Base-by-base conservation (phyloP, 495 filamentous ascomycete genomes). In the Penicillium fimorum region DNA sequence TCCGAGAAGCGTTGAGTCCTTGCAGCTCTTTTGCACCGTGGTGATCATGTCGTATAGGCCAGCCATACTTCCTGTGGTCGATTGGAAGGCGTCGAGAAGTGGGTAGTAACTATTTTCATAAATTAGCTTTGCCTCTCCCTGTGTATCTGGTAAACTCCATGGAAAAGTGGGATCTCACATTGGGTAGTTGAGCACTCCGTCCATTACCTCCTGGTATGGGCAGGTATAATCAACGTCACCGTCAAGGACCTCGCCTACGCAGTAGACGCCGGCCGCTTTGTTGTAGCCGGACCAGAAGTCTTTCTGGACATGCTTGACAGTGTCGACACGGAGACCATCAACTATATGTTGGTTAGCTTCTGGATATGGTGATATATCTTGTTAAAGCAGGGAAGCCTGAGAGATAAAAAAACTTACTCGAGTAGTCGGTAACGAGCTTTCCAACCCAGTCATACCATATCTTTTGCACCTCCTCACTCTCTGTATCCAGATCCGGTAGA, bases 241-340 rank as follows among this genome's bases (percentile, higher is more conserved):
- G 29, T 87, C 72, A 60, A 78, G 79, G 42, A 91, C 83, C 62
- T 92, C 90, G 0, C 89, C 87, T 4, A 87, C 71, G 25, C 82
- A 76, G 72, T 87, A 91, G 7, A 92, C 85, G 15, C 86, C 87
- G 1, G 87, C 85, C 33, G 87, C 84, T 15, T 69, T 57, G 24
- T 77, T 75, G 67, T 88, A 92, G 11, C 66, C 78, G 0, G 82
- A 64, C 80, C 83, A 93, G 73, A 92, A 93, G 37, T 76, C 77
- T 46, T 82, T 82, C 61, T 87, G 79, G 45, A 91, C 85, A 57
- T 95, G 83, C 60, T 84, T 85, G 18, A 82, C 86, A 4, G 86
- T 89, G 65, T 94, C 90, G 29, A 94, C 73, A 20, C 90, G 85
- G 35, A 95, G 79, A 5, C 87, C 90, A 59, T 95, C 90, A 57